A percentile compares a stretch with the other conserved stretches of the same genome.
Evolutionary conservation across 2,329 filamentous ascomycete genomes (phyloP).

Genomic region (Botrytis paeoniae): DNA sequence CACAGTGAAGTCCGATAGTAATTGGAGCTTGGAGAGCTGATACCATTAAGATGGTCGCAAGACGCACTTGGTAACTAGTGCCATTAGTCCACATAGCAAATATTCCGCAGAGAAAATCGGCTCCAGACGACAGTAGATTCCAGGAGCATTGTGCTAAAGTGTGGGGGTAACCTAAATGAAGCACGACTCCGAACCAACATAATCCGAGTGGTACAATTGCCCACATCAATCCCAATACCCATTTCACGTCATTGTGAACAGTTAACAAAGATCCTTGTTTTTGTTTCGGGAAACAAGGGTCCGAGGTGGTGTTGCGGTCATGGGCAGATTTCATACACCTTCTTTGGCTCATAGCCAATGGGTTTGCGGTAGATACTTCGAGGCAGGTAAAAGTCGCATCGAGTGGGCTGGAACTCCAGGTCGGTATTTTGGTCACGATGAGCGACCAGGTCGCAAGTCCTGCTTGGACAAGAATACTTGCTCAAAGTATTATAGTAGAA

Average conservation of each 20-base stretch:
- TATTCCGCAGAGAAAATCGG: not conserved
- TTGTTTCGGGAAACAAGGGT: not conserved
- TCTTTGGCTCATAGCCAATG: not conserved
- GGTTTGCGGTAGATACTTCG: not conserved
- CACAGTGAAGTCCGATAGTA: not conserved
- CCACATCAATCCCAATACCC: not conserved
- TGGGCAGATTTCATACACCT: not conserved
- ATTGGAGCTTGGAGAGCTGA: not conserved
- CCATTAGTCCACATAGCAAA: not conserved
- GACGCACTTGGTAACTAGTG: not conserved
- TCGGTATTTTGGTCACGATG: not conserved
- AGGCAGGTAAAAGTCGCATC: not conserved
- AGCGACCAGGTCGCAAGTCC: not conserved
- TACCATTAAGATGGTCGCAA: not conserved
- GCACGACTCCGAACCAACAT: not conserved
- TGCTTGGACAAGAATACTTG: not conserved
- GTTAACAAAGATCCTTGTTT: not conserved
- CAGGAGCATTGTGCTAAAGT: not conserved
- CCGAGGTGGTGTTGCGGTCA: fast-evolving
- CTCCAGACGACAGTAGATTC: too few species aligned
- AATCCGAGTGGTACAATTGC: not conserved
- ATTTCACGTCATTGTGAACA: not conserved
- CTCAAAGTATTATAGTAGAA: too few species aligned
- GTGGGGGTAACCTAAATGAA: too few species aligned
- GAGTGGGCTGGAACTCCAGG: not conserved